phyloP scores from a whole-genome alignment of 1,284 basidiomycete species.

The Ceratobasidium sp. region DNA sequence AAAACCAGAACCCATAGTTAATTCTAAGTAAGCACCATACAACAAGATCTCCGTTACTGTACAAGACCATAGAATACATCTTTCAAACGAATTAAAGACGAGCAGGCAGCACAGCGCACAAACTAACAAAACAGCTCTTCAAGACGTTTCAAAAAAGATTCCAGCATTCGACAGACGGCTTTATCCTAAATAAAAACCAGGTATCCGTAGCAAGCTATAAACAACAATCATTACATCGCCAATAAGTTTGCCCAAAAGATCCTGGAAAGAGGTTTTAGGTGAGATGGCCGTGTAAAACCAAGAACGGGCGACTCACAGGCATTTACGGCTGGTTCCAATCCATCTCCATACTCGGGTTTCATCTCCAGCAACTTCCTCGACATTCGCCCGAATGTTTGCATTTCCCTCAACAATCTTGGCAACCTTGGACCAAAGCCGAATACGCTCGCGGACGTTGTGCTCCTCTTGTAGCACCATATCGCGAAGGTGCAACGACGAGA shows the following conservation, averaged over 20 bases:
- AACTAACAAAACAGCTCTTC: neutral
- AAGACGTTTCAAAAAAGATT: constrained; percentile 1
- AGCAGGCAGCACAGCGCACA: constrained; percentile 18
- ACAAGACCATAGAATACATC: constrained; percentile 20
- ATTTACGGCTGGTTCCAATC: constrained; percentile 60
- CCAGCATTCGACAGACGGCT: neutral
- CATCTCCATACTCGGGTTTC: constrained; percentile 84
- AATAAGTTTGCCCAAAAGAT: neutral
- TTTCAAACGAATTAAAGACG: constrained; percentile 18
- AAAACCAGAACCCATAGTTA: neutral
- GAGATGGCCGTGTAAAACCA: neutral
- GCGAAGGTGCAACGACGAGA: constrained; percentile 89
- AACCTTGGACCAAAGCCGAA: constrained; percentile 84
- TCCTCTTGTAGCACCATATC: constrained; percentile 87
- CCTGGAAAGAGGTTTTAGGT: neutral
- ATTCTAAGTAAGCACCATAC: constrained; percentile 21
- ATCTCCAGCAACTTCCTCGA: constrained; percentile 88
- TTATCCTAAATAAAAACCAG: neutral
- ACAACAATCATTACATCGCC: too few relatives aligned
- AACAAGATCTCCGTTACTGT: constrained; percentile 23
- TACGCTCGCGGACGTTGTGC: constrained; percentile 71
- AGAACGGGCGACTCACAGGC: constrained; percentile 19
- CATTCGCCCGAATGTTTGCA: constrained; percentile 88
- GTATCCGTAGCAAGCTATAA: too few relatives aligned
- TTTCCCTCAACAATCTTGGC: constrained; percentile 90